Evolutionary conservation across 495 filamentous ascomycete species (phyloP), one percentile per base, ranked within the genome.

Genomic region (Trichoderma reesei): DNA sequence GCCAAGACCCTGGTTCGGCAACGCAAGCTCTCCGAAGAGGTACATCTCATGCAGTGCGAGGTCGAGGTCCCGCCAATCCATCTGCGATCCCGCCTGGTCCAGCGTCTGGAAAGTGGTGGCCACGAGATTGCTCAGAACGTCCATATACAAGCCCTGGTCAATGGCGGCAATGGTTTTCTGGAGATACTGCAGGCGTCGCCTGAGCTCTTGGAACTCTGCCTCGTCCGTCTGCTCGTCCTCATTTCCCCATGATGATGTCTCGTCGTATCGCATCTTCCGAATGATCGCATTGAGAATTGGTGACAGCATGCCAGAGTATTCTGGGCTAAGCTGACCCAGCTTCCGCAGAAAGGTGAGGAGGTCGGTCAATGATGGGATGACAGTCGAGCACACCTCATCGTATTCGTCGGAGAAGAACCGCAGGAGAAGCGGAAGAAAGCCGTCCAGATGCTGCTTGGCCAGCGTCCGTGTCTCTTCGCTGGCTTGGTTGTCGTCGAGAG

Each of bases 401-500:
- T 91, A 99, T 75, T 99, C 92, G 71, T 99, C 95, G 31, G 90
- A 90, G 73, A 99, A 95, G 78, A 96, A 96, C 41, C 92, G 88
- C 36, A 99, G 77, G 20, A 98, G 81, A 61, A 90, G 85, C 2
- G 92, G 91, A 56, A 95, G 75, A 72, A 99, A 96, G 54, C 81
- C 81, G 69, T 88, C 88, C 37, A 97, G 75, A 51, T 93, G 81
- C 68, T 86, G 84, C 39, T 89, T 88, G 60, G 92, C 91, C 67
- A 82, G 80, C 11, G 76, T 77, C 59, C 83, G 77, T 36, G 84
- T 81, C 34, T 79, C 71, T 42, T 88, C 85, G 59, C 79, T 74
- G 62, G 74, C 76, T 54, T 77, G 74, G 64, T 66, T 72, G 66
- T 83, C 80, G 66, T 84, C 79, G 56, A 96, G 73, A 11, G 88